Percentiles rank a stretch among this genome's conserved stretches.
Conservation (phyloP, 2,329 filamentous ascomycete species). For the Curvularia verruculosa region DNA sequence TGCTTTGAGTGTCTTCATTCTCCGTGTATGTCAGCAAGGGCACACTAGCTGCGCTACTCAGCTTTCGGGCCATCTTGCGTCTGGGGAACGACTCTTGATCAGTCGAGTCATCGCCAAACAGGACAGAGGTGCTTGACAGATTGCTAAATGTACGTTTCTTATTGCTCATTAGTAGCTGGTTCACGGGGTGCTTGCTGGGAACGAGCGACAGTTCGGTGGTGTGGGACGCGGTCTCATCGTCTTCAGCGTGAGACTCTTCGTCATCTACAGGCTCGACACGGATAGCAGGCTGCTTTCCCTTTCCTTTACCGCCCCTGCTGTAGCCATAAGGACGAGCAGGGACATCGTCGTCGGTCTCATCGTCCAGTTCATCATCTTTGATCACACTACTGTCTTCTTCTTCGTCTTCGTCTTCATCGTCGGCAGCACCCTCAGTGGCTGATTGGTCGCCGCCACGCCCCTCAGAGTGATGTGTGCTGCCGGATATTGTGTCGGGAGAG, state of each 20-base stretch:
- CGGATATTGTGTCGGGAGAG: slow-evolving; percentile 25
- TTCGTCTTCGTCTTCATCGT: slow-evolving; percentile 46
- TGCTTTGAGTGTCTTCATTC: slow-evolving; percentile 24
- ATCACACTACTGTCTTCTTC: slow-evolving; percentile 43
- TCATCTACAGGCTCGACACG: slow-evolving; percentile 43
- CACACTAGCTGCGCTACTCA: slow-evolving; percentile 42
- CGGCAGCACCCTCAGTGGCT: slow-evolving; percentile 35
- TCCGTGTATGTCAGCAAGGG: slow-evolving; percentile 47
- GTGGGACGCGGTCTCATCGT: slow-evolving; percentile 36
- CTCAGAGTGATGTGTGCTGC: slow-evolving; percentile 30
- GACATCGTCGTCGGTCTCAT: slow-evolving; percentile 45
- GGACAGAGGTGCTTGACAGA: slow-evolving; percentile 46
- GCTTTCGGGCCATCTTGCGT: slow-evolving; percentile 46
- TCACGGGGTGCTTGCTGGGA: slow-evolving; percentile 37
- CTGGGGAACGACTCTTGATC: slow-evolving; percentile 45
- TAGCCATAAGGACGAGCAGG: slow-evolving; percentile 43
- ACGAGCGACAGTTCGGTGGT: slow-evolving; percentile 36
- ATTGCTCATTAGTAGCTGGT: slow-evolving; percentile 36
- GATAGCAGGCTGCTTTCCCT: slow-evolving; percentile 47
- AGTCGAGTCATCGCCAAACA: slow-evolving; percentile 45
- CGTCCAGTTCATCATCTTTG: slow-evolving; percentile 42
- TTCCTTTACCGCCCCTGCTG: slow-evolving; percentile 43
- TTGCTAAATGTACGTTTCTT: slow-evolving; percentile 51
- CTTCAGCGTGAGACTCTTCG: slow-evolving; percentile 38
- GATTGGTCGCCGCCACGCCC: slow-evolving; percentile 37